Conservation (phyloP, 2,329 filamentous ascomycete species). For the Alternaria novae-zelandiae region DNA sequence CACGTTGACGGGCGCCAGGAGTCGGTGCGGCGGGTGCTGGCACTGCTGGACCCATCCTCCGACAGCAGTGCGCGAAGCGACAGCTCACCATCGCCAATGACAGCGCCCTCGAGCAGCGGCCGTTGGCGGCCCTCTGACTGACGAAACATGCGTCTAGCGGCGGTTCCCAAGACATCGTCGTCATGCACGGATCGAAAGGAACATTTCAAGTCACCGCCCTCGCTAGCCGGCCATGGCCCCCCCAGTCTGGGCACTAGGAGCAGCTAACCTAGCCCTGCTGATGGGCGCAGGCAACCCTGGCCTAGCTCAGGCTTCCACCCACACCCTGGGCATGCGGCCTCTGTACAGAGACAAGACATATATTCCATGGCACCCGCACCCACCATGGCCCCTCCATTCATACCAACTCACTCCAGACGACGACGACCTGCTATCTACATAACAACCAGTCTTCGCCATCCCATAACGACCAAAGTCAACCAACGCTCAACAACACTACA, state of each 20-base stretch:
- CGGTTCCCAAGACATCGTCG: constrained; percentile 27
- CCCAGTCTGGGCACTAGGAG: constrained; percentile 9
- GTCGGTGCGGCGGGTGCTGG: constrained; percentile 33
- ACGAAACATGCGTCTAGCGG: constrained; percentile 25
- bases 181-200: constrained; percentile 30
- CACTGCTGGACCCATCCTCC: constrained; percentile 14
- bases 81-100: constrained; percentile 21
- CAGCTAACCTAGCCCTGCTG: constrained; percentile 21
- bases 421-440: constrained; percentile 3
- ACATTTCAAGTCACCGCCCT: constrained; percentile 38
- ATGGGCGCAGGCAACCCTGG: constrained; percentile 19
- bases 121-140: constrained; percentile 32
- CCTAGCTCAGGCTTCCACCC: constrained; percentile 35
- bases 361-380: constrained; percentile 33
- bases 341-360: constrained; percentile 40
- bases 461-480: constrained; percentile 11
- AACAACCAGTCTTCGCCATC: constrained; percentile 8
- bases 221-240: constrained; percentile 22
- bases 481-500: constrained; percentile 22
- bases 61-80: constrained; percentile 12
- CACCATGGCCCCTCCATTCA: constrained; percentile 27
- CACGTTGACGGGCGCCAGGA: constrained; percentile 30
- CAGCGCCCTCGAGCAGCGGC: constrained; percentile 17
- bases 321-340: constrained; percentile 25
- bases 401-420: constrained; percentile 16